Evolutionary conservation across 768 basidiomycete species (phyloP), one percentile per base, ranked within the genome.

Genomic region (Hydnomerulius pinastri): DNA sequence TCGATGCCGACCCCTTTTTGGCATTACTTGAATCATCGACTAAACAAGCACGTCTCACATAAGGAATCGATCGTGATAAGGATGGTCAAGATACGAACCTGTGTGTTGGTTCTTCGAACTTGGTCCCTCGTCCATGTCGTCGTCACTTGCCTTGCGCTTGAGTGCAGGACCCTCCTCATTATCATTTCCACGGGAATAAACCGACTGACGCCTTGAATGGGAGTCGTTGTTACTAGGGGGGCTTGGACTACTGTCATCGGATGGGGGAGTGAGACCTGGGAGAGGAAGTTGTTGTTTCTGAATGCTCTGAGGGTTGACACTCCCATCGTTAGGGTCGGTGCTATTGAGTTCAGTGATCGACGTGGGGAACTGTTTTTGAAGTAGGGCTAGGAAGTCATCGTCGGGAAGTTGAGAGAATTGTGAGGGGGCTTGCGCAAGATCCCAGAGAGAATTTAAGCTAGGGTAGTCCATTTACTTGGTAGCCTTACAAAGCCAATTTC

Each of bases 221-320:
- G 60, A 32, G 40, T 70, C 70, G 28, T 62, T 56, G 20, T 73
- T 69, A 57, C 80, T 80, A 4, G 84, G 79, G 2, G 90, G 87
- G 57, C 88, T 91, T 29, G 90, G 88, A 53, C 85, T 87, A 68
- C 85, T 88, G 59, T 88, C 86, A 58, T 87, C 88, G 0, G 85
- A 85, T 2, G 82, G 78, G 4, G 89, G 83, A 20, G 79, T 81
- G 37, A 80, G 65, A 51, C 73, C 79, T 20, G 80, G 73, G 6
- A 80, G 66, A 3, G 81, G 73, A 46, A 75, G 76, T 12, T 59
- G 46, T 13, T 74, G 74, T 10, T 46, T 48, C 23, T 75, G 74
- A 32, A 86, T 76, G 59, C 66, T 79, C 66, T 86, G 81, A 0
- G 85, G 84, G 60, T 87, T 80, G 51, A 86, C 72, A 49, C 72